Conservation (phyloP, 2,329 filamentous ascomycete genomes). For the Penicillium aurantiogriseum region DNA sequence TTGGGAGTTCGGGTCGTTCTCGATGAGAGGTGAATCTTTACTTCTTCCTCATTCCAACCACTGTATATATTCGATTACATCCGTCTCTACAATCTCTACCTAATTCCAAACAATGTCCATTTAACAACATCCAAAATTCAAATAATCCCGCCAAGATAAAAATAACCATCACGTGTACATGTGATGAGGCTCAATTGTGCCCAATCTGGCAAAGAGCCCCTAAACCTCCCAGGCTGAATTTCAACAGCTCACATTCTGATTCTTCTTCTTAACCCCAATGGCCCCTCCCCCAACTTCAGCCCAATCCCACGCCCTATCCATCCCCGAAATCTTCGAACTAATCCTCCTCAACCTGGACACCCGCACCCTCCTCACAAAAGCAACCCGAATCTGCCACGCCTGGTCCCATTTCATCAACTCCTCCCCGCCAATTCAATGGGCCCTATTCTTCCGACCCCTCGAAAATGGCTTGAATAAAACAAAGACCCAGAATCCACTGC, state of each 20-base stretch:
- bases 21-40: constrained; percentile 5
- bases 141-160: not conserved
- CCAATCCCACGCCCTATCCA: not conserved
- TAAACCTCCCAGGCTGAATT: not conserved
- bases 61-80: constrained; percentile 4
- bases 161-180: not conserved
- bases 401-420: constrained; percentile 4
- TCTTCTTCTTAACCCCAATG: not conserved
- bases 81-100: not conserved
- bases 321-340: constrained; percentile 8
- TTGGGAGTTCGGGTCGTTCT: constrained; percentile 40
- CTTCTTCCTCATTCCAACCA: not conserved
- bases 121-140: not conserved
- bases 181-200: not conserved
- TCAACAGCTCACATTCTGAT: not conserved
- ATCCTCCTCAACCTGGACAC: constrained; percentile 8
- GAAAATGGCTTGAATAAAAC: not conserved
- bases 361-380: constrained; percentile 8
- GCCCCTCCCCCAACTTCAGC: not conserved
- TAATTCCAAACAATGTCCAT: not conserved
- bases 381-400: constrained; percentile 1
- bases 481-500: not conserved
- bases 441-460: constrained; percentile 1
- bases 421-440: not conserved
- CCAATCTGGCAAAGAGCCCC: not conserved